These are phyloP conservation scores for Crithidia expoeki DNA, from an alignment of 208 protist genomes.

Conservation along the genomic window DNA sequence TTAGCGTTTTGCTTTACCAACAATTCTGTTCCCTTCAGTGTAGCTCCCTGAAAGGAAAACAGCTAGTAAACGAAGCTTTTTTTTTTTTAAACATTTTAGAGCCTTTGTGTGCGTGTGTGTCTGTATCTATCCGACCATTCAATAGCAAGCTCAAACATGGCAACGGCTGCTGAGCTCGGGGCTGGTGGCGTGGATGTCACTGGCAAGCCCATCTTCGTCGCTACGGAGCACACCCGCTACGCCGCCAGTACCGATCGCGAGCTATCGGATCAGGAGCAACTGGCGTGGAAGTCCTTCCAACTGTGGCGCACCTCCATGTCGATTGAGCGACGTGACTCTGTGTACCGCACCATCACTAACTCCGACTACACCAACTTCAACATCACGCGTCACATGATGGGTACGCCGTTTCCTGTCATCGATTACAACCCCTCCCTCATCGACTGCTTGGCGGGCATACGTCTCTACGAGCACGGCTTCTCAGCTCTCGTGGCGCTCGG, in stretches of 20 bases:
- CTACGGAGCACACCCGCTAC: conserved; percentile 78
- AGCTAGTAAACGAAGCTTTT: conserved; percentile 12
- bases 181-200: conserved; percentile 51
- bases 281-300: conserved; percentile 91
- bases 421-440: conserved; percentile 51
- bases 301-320: conserved; percentile 79
- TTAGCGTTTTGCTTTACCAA: too few relatives aligned
- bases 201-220: conserved; percentile 79
- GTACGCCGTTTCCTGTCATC: conserved; percentile 83
- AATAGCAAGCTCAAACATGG: conserved; percentile 32
- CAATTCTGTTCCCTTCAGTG: too few relatives aligned
- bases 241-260: conserved; percentile 64
- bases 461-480: conserved; percentile 82
- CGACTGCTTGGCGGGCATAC: conserved; percentile 58
- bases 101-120: too few relatives aligned
- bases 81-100: too few relatives aligned
- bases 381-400: conserved; percentile 77
- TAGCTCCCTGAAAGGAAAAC: too few relatives aligned
- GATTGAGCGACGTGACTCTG: conserved; percentile 79
- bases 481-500: conserved; percentile 32
- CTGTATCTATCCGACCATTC: too few relatives aligned
- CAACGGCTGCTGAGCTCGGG: conserved; percentile 58
- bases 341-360: conserved; percentile 76
- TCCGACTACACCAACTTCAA: conserved; percentile 89
- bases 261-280: conserved; percentile 84